Conservation (phyloP, 805 yeast species). For the Cyberlindnera saturnus region DNA sequence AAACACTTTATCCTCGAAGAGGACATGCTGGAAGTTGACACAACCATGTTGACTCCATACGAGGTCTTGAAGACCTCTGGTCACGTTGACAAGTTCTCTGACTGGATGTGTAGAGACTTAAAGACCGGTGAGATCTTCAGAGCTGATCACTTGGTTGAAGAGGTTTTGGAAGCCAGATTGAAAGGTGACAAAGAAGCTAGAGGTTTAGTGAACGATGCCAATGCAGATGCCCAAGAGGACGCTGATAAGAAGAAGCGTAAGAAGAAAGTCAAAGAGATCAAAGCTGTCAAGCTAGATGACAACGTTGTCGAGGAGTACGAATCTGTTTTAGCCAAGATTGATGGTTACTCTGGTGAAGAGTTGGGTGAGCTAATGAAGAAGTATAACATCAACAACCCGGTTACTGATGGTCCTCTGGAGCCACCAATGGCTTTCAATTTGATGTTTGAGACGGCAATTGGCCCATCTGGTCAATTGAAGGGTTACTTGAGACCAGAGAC, state of each 20-base stretch:
- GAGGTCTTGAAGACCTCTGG: slow-evolving; percentile 98
- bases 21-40: slow-evolving; percentile 98
- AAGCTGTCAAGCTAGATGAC: slow-evolving; percentile 83
- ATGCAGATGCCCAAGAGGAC: slow-evolving; percentile 56
- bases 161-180: slow-evolving; percentile 90
- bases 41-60: slow-evolving; percentile 95
- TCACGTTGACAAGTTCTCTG: slow-evolving; percentile 98
- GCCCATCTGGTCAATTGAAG: slow-evolving; percentile 94
- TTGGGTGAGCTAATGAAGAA: slow-evolving; percentile 83
- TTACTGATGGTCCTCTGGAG: slow-evolving; percentile 77
- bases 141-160: slow-evolving; percentile 97
- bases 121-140: slow-evolving; percentile 97
- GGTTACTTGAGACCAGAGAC: slow-evolving; percentile 98
- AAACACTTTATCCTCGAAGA: slow-evolving; percentile 96
- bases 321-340: slow-evolving; percentile 83
- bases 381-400: slow-evolving; percentile 86
- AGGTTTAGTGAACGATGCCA: slow-evolving; percentile 55
- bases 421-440: slow-evolving; percentile 93
- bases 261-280: slow-evolving; percentile 94
- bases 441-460: slow-evolving; percentile 99
- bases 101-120: slow-evolving; percentile 97
- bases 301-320: slow-evolving; percentile 75
- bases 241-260: slow-evolving; percentile 88
- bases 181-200: slow-evolving; percentile 98
- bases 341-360: slow-evolving; percentile 89